A percentile compares a stretch with the other conserved stretches of the same genome.
Evolutionary conservation across 2,329 filamentous ascomycete genomes (phyloP).

Genomic region (Metarhizium humberi): DNA sequence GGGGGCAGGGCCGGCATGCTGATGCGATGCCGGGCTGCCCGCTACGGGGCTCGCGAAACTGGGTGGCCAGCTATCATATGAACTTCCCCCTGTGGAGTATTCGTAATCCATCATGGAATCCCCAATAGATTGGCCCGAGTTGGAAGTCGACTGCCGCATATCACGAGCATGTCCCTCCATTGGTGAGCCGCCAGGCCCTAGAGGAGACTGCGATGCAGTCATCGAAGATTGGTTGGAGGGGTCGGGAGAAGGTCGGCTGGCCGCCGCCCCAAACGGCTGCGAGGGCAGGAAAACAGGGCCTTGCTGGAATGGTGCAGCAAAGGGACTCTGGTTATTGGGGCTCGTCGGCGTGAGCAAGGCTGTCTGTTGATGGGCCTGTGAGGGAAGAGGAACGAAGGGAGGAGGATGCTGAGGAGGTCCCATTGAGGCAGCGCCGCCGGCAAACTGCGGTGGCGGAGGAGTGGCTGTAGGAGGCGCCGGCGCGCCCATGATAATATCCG

Average conservation of each 20-base stretch:
- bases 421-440: slow-evolving; percentile 15
- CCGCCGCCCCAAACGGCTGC: slow-evolving; percentile 17
- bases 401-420: slow-evolving; percentile 18
- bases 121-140: slow-evolving; percentile 13
- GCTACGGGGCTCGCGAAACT: not conserved
- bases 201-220: slow-evolving; percentile 21
- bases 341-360: slow-evolving; percentile 14
- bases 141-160: slow-evolving; percentile 20
- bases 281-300: slow-evolving; percentile 23
- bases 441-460: slow-evolving; percentile 22
- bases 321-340: slow-evolving; percentile 14
- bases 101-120: slow-evolving; percentile 34
- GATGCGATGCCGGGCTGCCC: slow-evolving; percentile 11
- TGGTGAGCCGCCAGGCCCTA: slow-evolving; percentile 17
- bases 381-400: slow-evolving; percentile 22
- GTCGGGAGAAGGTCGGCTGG: slow-evolving; percentile 21
- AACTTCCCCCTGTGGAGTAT: slow-evolving; percentile 20
- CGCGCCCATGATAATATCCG: slow-evolving; percentile 31
- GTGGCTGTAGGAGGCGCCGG: slow-evolving; percentile 18
- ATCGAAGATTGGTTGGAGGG: slow-evolving; percentile 23
- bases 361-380: slow-evolving; percentile 19
- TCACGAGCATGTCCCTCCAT: slow-evolving; percentile 26
- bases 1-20: slow-evolving; percentile 11
- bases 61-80: not conserved
- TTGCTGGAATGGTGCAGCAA: slow-evolving; percentile 21